Percentiles rank a stretch among this genome's conserved stretches.
Evolutionary conservation across 2,329 filamentous ascomycete genomes (phyloP).

Genomic region (Trichoderma harzianum): DNA sequence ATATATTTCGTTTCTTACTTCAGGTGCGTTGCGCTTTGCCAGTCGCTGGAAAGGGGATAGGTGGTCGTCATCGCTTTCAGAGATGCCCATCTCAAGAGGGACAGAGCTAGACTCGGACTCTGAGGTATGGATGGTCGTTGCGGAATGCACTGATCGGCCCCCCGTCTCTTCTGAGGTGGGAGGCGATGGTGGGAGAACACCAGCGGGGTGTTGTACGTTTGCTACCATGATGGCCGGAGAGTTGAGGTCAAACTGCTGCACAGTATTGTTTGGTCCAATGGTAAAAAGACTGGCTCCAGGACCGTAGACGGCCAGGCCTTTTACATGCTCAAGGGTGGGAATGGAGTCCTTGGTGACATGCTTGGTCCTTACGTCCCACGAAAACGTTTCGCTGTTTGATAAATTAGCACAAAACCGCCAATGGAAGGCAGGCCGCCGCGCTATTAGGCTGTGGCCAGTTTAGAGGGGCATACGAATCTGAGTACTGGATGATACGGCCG

Average conservation of each 20-base stretch:
- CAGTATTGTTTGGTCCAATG: slow-evolving; percentile 78
- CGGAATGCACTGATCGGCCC: slow-evolving; percentile 46
- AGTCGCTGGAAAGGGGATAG: slow-evolving; percentile 73
- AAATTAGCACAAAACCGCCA: slow-evolving; percentile 29
- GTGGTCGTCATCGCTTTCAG: slow-evolving; percentile 73
- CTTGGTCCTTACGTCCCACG: slow-evolving; percentile 98
- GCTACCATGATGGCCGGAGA: slow-evolving; percentile 75
- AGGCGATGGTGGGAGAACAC: slow-evolving; percentile 73
- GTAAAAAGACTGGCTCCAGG: slow-evolving; percentile 91
- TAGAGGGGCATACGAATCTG: slow-evolving; percentile 69
- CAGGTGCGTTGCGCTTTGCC: slow-evolving; percentile 63
- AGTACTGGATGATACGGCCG: slow-evolving; percentile 88
- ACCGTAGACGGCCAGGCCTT: slow-evolving; percentile 82
- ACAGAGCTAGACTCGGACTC: slow-evolving; percentile 55
- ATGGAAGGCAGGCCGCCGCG: slow-evolving; percentile 42
- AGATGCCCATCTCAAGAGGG: slow-evolving; percentile 56
- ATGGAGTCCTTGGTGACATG: slow-evolving; percentile 87
- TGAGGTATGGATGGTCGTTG: slow-evolving; percentile 47
- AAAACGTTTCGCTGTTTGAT: slow-evolving; percentile 70
- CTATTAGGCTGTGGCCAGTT: slow-evolving; percentile 36
- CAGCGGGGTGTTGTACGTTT: slow-evolving; percentile 81
- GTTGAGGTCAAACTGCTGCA: slow-evolving; percentile 94
- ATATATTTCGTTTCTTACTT: slow-evolving; percentile 59
- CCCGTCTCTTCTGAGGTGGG: slow-evolving; percentile 74
- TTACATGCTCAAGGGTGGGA: slow-evolving; percentile 77